phyloP scores from a whole-genome alignment of 148 eudicot species.

The Cornus controversa region DNA sequence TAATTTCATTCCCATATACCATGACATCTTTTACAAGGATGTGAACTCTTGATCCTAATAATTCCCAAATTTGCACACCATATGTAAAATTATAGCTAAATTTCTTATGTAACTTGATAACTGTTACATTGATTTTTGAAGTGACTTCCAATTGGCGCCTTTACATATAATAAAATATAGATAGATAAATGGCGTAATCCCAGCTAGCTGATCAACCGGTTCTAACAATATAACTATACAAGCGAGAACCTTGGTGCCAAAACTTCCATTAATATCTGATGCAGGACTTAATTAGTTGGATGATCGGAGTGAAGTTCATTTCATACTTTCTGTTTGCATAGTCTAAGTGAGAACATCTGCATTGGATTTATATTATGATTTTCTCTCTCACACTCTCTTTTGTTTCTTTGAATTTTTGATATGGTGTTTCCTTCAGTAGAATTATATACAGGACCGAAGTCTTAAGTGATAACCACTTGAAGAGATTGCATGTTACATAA shows the following conservation, averaged over 20 bases:
- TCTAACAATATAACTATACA: neutral
- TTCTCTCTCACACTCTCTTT: too few species aligned
- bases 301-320: neutral
- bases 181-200: neutral
- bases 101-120: neutral
- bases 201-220: neutral
- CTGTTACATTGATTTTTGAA: neutral
- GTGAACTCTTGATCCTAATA: neutral
- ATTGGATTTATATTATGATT: neutral
- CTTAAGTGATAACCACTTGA: neutral
- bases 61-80: neutral
- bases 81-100: neutral
- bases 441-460: neutral
- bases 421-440: conserved; percentile 4
- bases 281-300: neutral
- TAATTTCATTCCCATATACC: neutral
- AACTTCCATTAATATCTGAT: too few species aligned
- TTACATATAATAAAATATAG: too few species aligned
- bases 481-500: neutral
- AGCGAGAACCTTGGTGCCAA: neutral
- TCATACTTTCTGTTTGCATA: neutral
- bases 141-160: neutral
- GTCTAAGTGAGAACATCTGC: neutral
- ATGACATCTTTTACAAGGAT: neutral
- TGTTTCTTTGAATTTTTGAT: neutral